Evolutionary conservation across 2,329 filamentous ascomycete species (phyloP).

Genomic region (Trichoderma citrinoviride): DNA sequence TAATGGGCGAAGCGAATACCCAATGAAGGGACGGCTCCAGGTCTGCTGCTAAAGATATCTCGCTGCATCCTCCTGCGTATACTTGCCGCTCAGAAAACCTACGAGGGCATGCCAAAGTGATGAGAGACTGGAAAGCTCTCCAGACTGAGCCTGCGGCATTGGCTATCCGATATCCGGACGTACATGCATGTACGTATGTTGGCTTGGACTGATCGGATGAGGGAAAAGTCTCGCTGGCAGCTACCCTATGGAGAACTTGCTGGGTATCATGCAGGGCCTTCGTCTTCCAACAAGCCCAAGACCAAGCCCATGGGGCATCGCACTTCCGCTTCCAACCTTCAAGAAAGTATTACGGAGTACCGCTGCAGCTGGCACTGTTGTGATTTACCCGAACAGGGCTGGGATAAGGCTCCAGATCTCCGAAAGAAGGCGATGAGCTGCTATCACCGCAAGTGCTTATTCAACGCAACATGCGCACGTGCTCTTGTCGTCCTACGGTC

Average conservation of each 20-base stretch:
- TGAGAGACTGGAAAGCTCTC: not conserved
- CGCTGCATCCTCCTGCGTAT: not conserved
- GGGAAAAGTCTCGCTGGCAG: not conserved
- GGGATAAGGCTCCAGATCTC: conserved; percentile 1
- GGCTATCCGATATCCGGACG: conserved; percentile 2
- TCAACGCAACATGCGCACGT: conserved; percentile 6
- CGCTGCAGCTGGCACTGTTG: not conserved
- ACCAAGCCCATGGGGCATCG: not conserved
- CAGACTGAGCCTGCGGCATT: not conserved
- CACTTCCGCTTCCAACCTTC: not conserved
- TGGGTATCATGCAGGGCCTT: not conserved
- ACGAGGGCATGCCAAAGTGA: not conserved
- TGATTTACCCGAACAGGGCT: not conserved
- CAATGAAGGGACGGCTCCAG: not conserved
- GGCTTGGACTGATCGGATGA: not conserved
- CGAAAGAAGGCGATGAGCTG: not conserved
- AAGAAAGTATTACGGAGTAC: too few species aligned
- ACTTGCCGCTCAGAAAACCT: not conserved
- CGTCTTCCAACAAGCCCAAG: not conserved
- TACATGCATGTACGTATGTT: too few species aligned
- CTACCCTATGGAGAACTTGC: not conserved
- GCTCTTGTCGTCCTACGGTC: conserved; percentile 8
- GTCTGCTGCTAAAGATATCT: conserved; percentile 18
- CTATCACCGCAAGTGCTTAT: not conserved
- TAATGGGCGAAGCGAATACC: not conserved